These are phyloP conservation scores for Pseudocercospora cruenta DNA, from an alignment of 2,329 filamentous ascomycete genomes.

Conservation along the genomic window DNA sequence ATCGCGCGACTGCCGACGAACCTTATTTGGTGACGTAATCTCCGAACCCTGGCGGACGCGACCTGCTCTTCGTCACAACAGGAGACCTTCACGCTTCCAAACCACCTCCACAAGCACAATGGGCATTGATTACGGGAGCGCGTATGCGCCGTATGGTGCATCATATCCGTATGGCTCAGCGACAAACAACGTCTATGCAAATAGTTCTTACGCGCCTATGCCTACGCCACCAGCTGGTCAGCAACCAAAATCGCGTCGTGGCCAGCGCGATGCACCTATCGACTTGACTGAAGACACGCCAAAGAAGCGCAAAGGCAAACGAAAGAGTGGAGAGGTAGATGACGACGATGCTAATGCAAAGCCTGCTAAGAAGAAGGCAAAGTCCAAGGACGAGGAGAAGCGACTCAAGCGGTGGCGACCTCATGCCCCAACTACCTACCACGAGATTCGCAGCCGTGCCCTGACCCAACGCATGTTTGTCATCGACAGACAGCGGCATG, in stretches of 20 bases:
- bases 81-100: neutral
- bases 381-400: slow-evolving; percentile 30
- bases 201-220: neutral
- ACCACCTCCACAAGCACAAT: neutral
- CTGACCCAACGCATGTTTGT: slow-evolving; percentile 40
- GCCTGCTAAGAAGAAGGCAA: slow-evolving; percentile 22
- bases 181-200: neutral
- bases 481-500: slow-evolving; percentile 31
- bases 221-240: neutral
- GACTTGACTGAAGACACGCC: slow-evolving; percentile 7
- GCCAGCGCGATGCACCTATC: slow-evolving; percentile 2
- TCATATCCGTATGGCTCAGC: neutral
- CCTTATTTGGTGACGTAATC: neutral
- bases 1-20: neutral
- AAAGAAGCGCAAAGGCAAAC: slow-evolving; percentile 8
- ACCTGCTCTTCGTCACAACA: neutral
- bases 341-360: slow-evolving; percentile 5
- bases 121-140: neutral
- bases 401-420: slow-evolving; percentile 31
- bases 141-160: neutral
- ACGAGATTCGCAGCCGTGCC: slow-evolving; percentile 33
- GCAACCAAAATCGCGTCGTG: neutral
- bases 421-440: slow-evolving; percentile 29
- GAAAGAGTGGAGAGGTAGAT: neutral
- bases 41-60: neutral